phyloP scores from a whole-genome alignment of 2,329 filamentous ascomycete genomes.

The Microthyrium microscopicum region DNA sequence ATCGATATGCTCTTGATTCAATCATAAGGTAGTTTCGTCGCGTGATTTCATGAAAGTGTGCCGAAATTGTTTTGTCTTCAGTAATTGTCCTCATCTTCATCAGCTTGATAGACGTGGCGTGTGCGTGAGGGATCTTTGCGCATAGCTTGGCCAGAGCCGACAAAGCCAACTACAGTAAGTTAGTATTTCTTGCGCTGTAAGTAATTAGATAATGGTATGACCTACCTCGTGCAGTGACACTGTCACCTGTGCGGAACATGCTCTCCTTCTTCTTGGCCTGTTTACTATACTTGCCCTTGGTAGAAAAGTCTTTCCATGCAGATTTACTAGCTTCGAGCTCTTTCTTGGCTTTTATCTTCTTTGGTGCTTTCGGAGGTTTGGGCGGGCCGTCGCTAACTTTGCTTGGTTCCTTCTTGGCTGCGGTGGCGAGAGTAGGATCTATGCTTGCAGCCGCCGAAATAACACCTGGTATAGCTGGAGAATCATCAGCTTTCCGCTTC shows the following conservation, averaged over 20 bases:
- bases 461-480: slow-evolving; percentile 30
- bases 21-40: too few species aligned
- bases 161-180: slow-evolving; percentile 65
- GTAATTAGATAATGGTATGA: slow-evolving; percentile 3
- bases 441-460: slow-evolving; percentile 52
- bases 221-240: slow-evolving; percentile 68
- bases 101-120: slow-evolving; percentile 71
- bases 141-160: slow-evolving; percentile 89
- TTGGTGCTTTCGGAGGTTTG: slow-evolving; percentile 50
- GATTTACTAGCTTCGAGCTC: slow-evolving; percentile 79
- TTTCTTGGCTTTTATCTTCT: slow-evolving; percentile 74
- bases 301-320: slow-evolving; percentile 88
- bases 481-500: slow-evolving; percentile 72
- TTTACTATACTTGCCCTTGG: slow-evolving; percentile 42
- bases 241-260: slow-evolving; percentile 90
- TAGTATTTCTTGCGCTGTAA: too few species aligned
- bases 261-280: slow-evolving; percentile 76
- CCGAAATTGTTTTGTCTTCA: too few species aligned
- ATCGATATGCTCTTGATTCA: too few species aligned
- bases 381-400: slow-evolving; percentile 43
- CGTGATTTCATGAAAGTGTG: too few species aligned
- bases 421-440: slow-evolving; percentile 45
- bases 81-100: slow-evolving; percentile 43
- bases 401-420: slow-evolving; percentile 46
- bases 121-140: slow-evolving; percentile 72